These are phyloP conservation scores for Cryphonectria nitschkei DNA, from an alignment of 2,329 filamentous ascomycete species.

Conservation along the genomic window DNA sequence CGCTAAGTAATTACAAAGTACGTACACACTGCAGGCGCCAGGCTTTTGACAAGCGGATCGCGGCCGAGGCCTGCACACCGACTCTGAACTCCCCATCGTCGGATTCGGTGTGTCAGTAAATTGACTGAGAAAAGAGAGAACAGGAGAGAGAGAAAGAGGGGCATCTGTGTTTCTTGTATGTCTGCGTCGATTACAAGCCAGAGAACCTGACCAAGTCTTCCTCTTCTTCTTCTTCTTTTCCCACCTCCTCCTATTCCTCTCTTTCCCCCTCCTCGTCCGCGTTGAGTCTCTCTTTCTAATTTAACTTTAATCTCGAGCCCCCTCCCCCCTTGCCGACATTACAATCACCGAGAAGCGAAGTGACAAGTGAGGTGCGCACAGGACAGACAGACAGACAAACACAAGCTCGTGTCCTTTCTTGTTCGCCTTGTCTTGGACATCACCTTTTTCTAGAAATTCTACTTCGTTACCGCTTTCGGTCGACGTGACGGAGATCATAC, in stretches of 20 bases:
- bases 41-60: neutral
- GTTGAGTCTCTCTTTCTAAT: slow-evolving; percentile 5
- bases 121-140: neutral
- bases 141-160: neutral
- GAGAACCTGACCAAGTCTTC: neutral
- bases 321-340: neutral
- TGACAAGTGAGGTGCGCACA: neutral
- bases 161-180: neutral
- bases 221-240: neutral
- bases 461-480: neutral
- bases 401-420: slow-evolving; percentile 14
- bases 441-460: neutral
- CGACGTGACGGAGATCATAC: slow-evolving; percentile 1
- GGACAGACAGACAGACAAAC: neutral
- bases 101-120: neutral
- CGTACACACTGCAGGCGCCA: neutral
- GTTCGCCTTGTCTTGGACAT: neutral
- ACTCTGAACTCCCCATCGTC: slow-evolving; percentile 2
- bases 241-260: neutral
- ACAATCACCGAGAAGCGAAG: neutral
- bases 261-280: neutral
- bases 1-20: neutral
- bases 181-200: neutral
- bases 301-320: slow-evolving; percentile 8
- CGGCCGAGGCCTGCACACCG: slow-evolving; percentile 16